These are phyloP conservation scores for Tetracladium setigerum DNA, from an alignment of 495 filamentous ascomycete genomes.

Conservation along the genomic window DNA sequence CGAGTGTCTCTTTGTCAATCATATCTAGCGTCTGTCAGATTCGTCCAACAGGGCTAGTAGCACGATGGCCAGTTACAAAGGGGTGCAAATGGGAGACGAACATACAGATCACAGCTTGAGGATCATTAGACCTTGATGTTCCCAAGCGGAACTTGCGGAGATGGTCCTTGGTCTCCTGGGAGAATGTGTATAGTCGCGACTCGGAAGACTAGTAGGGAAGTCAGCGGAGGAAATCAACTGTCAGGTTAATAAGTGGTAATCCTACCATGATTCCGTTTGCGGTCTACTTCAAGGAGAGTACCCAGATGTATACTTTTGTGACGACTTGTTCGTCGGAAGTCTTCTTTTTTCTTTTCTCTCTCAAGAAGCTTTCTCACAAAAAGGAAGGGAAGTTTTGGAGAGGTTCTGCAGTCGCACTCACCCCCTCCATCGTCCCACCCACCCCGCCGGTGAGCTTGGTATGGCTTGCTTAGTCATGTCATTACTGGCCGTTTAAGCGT, in stretches of 20 bases:
- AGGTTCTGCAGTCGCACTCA: too few species aligned
- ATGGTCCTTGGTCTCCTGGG: slow-evolving; percentile 73
- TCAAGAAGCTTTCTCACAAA: too few species aligned
- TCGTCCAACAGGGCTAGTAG: neutral
- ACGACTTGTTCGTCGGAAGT: too few species aligned
- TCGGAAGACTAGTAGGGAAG: slow-evolving; percentile 59
- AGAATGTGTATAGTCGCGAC: slow-evolving; percentile 88
- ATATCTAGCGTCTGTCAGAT: slow-evolving; percentile 42
- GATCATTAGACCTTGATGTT: slow-evolving; percentile 78
- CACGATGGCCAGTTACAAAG: neutral
- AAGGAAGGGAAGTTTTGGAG: too few species aligned
- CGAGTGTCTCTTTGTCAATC: slow-evolving; percentile 80
- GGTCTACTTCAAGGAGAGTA: too few species aligned
- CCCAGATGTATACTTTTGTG: too few species aligned
- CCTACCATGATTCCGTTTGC: neutral
- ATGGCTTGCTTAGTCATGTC: too few species aligned
- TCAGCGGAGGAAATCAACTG: neutral
- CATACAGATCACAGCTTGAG: slow-evolving; percentile 92
- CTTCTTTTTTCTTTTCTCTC: too few species aligned
- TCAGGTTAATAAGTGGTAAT: neutral
- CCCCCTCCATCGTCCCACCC: too few species aligned
- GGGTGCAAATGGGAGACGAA: slow-evolving; percentile 25
- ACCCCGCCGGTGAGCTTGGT: too few species aligned
- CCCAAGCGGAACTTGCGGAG: slow-evolving; percentile 88
- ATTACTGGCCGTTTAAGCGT: too few species aligned